These are phyloP conservation scores for Sporothrix protearum DNA, from an alignment of 2,329 filamentous ascomycete genomes.

Conservation along the genomic window DNA sequence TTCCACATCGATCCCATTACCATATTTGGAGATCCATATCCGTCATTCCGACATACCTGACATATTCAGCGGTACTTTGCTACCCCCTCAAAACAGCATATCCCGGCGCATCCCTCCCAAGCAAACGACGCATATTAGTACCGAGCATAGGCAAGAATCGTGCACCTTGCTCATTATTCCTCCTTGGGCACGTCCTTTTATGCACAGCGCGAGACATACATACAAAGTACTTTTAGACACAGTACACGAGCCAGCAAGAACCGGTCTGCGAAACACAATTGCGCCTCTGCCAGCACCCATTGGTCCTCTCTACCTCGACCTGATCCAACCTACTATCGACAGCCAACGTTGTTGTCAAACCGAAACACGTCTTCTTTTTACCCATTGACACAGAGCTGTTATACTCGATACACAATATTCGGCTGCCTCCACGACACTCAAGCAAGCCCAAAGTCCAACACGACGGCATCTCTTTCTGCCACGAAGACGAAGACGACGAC, in stretches of 20 bases:
- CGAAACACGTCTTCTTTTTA: background rate
- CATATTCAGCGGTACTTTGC: background rate
- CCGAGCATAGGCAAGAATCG: background rate
- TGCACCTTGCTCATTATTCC: background rate
- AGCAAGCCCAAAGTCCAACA: background rate
- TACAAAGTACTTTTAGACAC: background rate
- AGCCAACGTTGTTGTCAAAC: background rate
- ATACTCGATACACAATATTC: too few species aligned
- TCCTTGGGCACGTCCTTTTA: background rate
- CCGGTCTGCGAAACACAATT: conserved; percentile 6
- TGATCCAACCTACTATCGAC: background rate
- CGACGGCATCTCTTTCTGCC: background rate
- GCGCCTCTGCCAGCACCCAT: background rate
- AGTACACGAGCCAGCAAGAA: background rate
- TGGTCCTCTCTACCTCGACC: background rate
- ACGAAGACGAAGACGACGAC: background rate
- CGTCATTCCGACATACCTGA: background rate
- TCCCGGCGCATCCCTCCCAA: background rate
- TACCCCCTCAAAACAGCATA: background rate
- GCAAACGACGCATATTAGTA: background rate
- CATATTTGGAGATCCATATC: too few species aligned
- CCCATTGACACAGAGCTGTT: background rate
- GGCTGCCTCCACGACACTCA: too few species aligned
- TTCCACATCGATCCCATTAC: background rate
- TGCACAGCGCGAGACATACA: conserved; percentile 11